phyloP scores from a whole-genome alignment of 352 stramenopile species.

The Globisporangium mamillatum region DNA sequence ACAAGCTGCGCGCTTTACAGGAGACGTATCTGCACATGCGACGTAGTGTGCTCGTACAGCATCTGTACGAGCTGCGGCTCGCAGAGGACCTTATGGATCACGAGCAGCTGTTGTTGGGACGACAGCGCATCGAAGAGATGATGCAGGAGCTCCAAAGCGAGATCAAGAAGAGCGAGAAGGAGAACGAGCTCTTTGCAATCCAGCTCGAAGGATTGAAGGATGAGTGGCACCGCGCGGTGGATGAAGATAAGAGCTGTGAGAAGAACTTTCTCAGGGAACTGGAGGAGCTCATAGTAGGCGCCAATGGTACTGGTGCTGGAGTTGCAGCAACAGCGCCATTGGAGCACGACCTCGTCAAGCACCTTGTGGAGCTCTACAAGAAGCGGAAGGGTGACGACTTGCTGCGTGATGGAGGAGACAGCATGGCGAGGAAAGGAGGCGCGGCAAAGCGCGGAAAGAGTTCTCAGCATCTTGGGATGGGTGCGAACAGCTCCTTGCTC shows the following conservation, averaged over 20 bases:
- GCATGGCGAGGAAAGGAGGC: slow-evolving; percentile 16
- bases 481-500: slow-evolving; percentile 16
- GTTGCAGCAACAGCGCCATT: slow-evolving; percentile 36
- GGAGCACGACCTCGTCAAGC: slow-evolving; percentile 75
- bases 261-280: slow-evolving; percentile 63
- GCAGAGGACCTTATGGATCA: slow-evolving; percentile 46
- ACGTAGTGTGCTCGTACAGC: slow-evolving; percentile 51
- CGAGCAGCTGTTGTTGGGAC: slow-evolving; percentile 43
- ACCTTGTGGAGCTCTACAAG: slow-evolving; percentile 74
- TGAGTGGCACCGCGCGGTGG: slow-evolving; percentile 57
- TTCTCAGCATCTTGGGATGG: slow-evolving; percentile 23
- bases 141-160: slow-evolving; percentile 19
- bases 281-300: slow-evolving; percentile 58
- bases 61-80: slow-evolving; percentile 71
- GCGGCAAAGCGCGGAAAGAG: slow-evolving; percentile 24
- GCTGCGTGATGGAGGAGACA: slow-evolving; percentile 16
- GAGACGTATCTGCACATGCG: slow-evolving; percentile 59
- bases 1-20: slow-evolving; percentile 64
- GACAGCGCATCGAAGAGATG: slow-evolving; percentile 25
- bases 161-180: slow-evolving; percentile 29
- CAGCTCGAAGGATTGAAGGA: slow-evolving; percentile 59
- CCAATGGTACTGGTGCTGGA: slow-evolving; percentile 15
- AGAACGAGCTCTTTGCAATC: slow-evolving; percentile 45
- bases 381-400: slow-evolving; percentile 65
- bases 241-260: slow-evolving; percentile 72